These are phyloP conservation scores for Neonectria sp. DNA, from an alignment of 2,329 filamentous ascomycete species.

Conservation along the genomic window DNA sequence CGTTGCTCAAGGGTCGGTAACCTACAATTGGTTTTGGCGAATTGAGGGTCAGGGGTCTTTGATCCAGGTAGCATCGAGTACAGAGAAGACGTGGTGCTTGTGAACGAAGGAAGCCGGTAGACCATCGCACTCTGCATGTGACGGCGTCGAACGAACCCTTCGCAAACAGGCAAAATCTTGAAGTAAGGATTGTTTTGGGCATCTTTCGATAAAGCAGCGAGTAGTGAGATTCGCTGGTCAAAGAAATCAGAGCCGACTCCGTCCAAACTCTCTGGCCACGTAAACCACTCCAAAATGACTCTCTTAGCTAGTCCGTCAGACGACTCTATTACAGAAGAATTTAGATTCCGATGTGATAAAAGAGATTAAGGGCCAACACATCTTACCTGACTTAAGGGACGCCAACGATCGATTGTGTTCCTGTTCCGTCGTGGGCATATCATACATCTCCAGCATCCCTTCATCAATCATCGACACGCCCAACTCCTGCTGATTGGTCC, in stretches of 20 bases:
- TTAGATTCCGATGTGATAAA: not conserved
- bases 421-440: not conserved
- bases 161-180: slow-evolving; percentile 4
- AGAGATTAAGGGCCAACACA: not conserved
- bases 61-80: no score
- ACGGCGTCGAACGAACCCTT: not conserved
- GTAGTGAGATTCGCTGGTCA: not conserved
- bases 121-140: not conserved
- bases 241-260: not conserved
- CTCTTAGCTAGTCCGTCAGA: not conserved
- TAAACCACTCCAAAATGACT: not conserved
- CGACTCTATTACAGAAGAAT: not conserved
- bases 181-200: not conserved
- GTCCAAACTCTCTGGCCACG: not conserved
- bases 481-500: not conserved
- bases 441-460: not conserved
- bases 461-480: not conserved
- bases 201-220: not conserved
- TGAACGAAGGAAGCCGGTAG: no score
- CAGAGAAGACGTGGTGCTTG: no score
- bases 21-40: no score
- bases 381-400: not conserved
- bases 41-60: no score
- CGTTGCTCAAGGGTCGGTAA: no score
- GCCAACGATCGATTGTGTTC: not conserved